Evolutionary conservation across 1,284 basidiomycete species (phyloP), one percentile per base, ranked within the genome.

Genomic region (Pseudozyma thailandica): DNA sequence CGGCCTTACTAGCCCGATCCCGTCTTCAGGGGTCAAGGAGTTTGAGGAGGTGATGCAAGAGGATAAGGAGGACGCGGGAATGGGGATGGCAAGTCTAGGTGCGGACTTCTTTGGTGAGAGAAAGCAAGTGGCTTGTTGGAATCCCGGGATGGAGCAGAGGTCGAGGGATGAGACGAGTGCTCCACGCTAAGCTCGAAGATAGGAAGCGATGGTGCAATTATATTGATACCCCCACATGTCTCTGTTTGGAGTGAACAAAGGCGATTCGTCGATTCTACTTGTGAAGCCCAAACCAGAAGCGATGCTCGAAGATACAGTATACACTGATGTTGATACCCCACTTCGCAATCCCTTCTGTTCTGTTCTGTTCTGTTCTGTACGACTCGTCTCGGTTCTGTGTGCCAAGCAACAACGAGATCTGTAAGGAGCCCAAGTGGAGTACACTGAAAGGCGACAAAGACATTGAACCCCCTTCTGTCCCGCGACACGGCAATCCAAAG

Each of bases 91-190:
- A 3, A 60, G 41, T 7, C 39, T 72, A 26, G 70, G 63, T 2
- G 53, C 56, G 3, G 64, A 72, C 27, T 72, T 63, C 21, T 72
- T 72, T 21, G 64, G 70, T n/a, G 59, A 72, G 37, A 48, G 52
- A 9, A 45, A 53, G 18, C 58, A 49, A 1, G 69, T 72, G 3
- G 70, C 70, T 9, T 72, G 70, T 35, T 72, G 70, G 70, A 52
- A 56, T n/a, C 69, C 69, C 4, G 18, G 58, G 3, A 61, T 72
- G 63, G 69, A 72, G 27, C 48, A 51, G 12, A 48, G 49, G 7
- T 39, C 63, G 2, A 18, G 66, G 3, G 31, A 44, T 16, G 52
- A 41, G 26, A 70, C 66, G 10, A 56, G 18, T 13, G 52, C 42
- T 30, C 47, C 49, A n/a, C 35, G 25, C 12, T 46, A 33, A 2